These are phyloP conservation scores for Blastocystis sp. DNA, from an alignment of 352 stramenopile genomes.

Conservation along the genomic window DNA sequence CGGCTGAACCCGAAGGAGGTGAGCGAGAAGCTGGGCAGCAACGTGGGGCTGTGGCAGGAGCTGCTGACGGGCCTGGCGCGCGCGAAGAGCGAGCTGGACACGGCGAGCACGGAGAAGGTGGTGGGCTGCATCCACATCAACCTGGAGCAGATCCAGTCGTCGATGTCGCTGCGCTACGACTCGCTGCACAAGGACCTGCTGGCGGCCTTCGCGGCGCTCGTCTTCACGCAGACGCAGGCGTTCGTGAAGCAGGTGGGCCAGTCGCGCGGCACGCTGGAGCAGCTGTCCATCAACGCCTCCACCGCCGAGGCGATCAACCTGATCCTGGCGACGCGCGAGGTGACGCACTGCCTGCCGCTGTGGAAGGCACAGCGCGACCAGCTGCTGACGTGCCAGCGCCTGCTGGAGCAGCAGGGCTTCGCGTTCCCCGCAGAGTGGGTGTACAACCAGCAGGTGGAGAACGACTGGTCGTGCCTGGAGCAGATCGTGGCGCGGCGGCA, in stretches of 20 bases:
- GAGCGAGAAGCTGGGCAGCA: constrained; percentile 84
- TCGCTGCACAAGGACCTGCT: constrained; percentile 98
- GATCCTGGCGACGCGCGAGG: constrained; percentile 81
- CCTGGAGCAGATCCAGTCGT: constrained; percentile 85
- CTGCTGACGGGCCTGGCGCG: constrained; percentile 92
- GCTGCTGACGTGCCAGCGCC: constrained; percentile 87
- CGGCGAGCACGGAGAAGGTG: constrained; percentile 80
- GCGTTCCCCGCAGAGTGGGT: constrained; percentile 91
- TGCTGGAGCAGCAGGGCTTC: constrained; percentile 92
- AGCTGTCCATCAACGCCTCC: constrained; percentile 87
- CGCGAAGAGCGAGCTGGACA: constrained; percentile 90
- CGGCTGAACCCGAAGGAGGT: constrained; percentile 92
- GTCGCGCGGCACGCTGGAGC: constrained; percentile 81
- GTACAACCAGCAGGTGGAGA: constrained; percentile 89
- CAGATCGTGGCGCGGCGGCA: constrained; percentile 78
- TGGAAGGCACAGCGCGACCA: constrained; percentile 79
- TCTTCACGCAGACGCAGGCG: constrained; percentile 86
- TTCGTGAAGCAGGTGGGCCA: constrained; percentile 76
- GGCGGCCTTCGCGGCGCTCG: constrained; percentile 87
- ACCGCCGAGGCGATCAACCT: constrained; percentile 90
- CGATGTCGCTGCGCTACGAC: constrained; percentile 84
- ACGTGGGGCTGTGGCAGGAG: constrained; percentile 92
- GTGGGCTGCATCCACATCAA: constrained; percentile 86
- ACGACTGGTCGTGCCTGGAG: constrained; percentile 90
- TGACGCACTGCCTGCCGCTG: constrained; percentile 75